Base-by-base conservation (phyloP, 345 rosid genomes). In the Triadica sebifera region DNA sequence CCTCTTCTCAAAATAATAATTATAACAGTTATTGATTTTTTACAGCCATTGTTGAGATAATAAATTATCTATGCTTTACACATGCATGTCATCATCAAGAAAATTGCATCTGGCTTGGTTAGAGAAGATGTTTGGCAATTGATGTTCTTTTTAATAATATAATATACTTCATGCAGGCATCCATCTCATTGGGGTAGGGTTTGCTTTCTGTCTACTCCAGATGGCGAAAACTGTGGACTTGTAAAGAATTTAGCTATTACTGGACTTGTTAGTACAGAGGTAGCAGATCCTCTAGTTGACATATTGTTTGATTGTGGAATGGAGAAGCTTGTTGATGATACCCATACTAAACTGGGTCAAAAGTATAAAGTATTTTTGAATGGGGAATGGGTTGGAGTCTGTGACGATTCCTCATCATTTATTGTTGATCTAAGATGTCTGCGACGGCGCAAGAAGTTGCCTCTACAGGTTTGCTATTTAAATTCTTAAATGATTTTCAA, bases 181-280 rank as follows among this genome's bases (percentile, higher is more conserved):
- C 99, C 99, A 70, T 92, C 99, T 74, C 99, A 94, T 69, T 91
- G 99, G 98, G 99, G 99, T 69, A 91, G 88, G 82, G 89, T 90
- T 71, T 93, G 99, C 86, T 90, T 92, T 82, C 84, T 92, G 60
- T 92, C 99, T 15, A 94, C 98, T 22, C 94, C 99, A 9, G 98
- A 92, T 83, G 99, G 97, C 65, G 98, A 94, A 85, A 93, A 94
- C 71, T 94, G 99, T 80, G 99, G 99, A 56, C 99, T 94, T 61
- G 98, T 94, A 50, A 94, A 94, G 83, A 94, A 92, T 70, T 74
- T 94, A 78, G 86, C 94, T 57, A 82, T 75, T 71, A 93, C 96
- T 37, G 99, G 97, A 69, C 88, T 94, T 68, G 89, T 93, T 24
- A 93, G 90, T 73, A 89, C 88, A 37, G 75, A 82, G 20, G 59